phyloP scores from a whole-genome alignment of 495 filamentous ascomycete species.

The Hyaloscypha finlandica region DNA sequence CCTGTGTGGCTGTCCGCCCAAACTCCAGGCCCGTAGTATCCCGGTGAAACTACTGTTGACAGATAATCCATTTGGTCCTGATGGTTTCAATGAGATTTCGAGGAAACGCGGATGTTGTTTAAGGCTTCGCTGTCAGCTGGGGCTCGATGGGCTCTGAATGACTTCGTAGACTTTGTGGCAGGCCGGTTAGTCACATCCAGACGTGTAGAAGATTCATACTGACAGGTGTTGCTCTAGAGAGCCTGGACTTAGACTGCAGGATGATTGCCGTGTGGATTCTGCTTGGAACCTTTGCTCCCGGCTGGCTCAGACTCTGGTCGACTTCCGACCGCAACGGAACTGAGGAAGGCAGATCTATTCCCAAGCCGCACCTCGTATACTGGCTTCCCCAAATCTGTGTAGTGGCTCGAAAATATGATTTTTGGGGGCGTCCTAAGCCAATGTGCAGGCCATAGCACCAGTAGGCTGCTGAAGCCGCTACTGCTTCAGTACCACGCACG shows the following conservation, averaged over 20 bases:
- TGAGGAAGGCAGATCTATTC: not conserved
- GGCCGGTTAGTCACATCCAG: not conserved
- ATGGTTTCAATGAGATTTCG: not conserved
- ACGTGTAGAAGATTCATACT: not conserved
- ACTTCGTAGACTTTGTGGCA: not conserved
- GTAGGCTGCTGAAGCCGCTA: not conserved
- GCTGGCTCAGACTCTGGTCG: not conserved
- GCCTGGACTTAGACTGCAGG: not conserved
- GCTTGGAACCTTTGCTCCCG: not conserved
- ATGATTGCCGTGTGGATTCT: not conserved
- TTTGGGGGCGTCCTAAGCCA: not conserved
- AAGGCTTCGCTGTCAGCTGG: not conserved
- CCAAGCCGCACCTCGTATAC: not conserved
- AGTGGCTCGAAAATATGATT: not conserved
- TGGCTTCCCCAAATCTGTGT: not conserved
- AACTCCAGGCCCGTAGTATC: not conserved
- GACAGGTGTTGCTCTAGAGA: not conserved
- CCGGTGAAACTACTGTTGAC: not conserved
- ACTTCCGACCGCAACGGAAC: not conserved
- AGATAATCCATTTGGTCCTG: not conserved
- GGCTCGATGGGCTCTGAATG: not conserved
- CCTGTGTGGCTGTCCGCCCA: not conserved
- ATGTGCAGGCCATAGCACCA: not conserved
- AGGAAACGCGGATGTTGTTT: not conserved
- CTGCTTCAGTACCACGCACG: not conserved